phyloP scores from a whole-genome alignment of 129 eudicot genomes.

The Pulicaria dysenterica region DNA sequence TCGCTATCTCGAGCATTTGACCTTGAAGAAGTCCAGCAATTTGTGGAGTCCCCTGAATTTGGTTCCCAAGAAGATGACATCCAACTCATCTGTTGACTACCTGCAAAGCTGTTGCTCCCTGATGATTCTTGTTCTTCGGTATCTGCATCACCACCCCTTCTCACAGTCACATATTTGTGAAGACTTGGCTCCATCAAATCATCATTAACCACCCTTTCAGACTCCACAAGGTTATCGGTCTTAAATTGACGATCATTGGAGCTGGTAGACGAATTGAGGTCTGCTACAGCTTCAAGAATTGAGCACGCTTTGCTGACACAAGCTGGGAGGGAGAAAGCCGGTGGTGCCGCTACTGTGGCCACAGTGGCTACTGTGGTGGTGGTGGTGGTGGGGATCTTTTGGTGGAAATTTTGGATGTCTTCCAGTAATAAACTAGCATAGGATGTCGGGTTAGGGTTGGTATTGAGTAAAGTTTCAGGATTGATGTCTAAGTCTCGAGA shows the following conservation, averaged over 20 bases:
- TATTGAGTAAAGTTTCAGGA: conserved; percentile 54
- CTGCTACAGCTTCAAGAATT: conserved; percentile 94
- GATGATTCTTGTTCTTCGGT: conserved; percentile 83
- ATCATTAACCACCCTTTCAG: conserved; percentile 59
- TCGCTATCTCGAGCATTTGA: conserved; percentile 33
- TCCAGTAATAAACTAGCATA: conserved; percentile 61
- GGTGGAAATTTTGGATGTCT: conserved; percentile 97
- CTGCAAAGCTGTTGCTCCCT: conserved; percentile 79
- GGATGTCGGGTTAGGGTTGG: conserved; percentile 66
- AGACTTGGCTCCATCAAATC: conserved; percentile 82
- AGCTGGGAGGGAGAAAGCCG: conserved; percentile 63
- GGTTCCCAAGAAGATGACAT: conserved; percentile 88
- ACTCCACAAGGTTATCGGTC: conserved; percentile 50
- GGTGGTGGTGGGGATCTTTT: conserved; percentile 47
- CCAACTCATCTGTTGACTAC: conserved; percentile 61
- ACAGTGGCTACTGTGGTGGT: conserved; percentile 2
- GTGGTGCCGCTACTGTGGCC: conserved; percentile 4
- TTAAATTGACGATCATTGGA: conserved; percentile 40
- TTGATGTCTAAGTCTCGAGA: conserved; percentile 84
- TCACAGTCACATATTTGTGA: conserved; percentile 87
- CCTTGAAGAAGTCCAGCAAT: conserved; percentile 55
- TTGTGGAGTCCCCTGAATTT: conserved; percentile 83
- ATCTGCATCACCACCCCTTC: conserved; percentile 65
- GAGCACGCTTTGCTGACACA: conserved; percentile 81
- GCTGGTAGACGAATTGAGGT: conserved; percentile 70